These are phyloP conservation scores for Dactylellina sp. DNA, from an alignment of 2,329 filamentous ascomycete genomes.

Conservation along the genomic window DNA sequence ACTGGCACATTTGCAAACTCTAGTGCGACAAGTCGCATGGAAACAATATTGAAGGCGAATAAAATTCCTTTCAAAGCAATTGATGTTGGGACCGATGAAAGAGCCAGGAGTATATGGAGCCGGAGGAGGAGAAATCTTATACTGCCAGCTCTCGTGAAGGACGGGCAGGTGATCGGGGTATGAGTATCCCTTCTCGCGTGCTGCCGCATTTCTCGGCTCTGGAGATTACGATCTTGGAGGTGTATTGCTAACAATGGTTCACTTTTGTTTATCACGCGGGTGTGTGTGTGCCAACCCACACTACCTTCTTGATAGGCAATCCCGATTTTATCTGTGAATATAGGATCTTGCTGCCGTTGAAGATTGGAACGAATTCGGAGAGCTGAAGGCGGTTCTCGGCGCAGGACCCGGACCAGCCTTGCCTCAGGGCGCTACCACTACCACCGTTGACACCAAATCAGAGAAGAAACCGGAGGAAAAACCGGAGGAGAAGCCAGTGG, in stretches of 20 bases:
- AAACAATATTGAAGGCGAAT: constrained; percentile 96
- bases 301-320: neutral
- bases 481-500: constrained; percentile 37
- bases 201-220: no score
- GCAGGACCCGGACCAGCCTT: constrained; percentile 72
- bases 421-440: constrained; percentile 39
- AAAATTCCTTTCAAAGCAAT: constrained; percentile 92
- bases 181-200: constrained; percentile 65
- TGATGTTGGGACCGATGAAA: constrained; percentile 89
- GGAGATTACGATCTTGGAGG: no score
- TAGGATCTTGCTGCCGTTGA: constrained; percentile 94
- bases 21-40: constrained; percentile 92
- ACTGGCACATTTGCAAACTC: constrained; percentile 96
- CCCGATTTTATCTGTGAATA: constrained; percentile 35
- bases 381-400: constrained; percentile 86
- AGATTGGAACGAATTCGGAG: constrained; percentile 99
- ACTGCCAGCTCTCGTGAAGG: constrained; percentile 88
- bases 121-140: constrained; percentile 83
- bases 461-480: constrained; percentile 55
- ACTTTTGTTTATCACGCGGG: neutral
- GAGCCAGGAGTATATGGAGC: constrained; percentile 88
- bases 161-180: constrained; percentile 86
- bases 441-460: constrained; percentile 37
- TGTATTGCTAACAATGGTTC: neutral
- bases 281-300: neutral